Evolutionary conservation across 768 basidiomycete species (phyloP).

Genomic region (Porpolomopsis calyptriformis): DNA sequence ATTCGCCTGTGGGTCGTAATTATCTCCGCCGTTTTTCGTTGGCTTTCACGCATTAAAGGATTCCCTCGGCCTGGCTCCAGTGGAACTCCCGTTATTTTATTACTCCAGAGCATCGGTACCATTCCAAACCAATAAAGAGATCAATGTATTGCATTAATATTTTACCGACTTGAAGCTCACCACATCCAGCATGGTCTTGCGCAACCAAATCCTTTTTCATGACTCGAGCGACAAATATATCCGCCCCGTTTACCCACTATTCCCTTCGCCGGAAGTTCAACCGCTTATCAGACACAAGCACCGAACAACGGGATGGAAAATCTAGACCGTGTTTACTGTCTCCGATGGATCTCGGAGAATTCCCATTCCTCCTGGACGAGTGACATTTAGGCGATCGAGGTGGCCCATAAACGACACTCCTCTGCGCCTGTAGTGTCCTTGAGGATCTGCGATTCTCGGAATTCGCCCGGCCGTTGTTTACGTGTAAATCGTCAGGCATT

Average conservation of each 20-base stretch:
- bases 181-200: constrained; percentile 46
- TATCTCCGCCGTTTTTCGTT: constrained; percentile 30
- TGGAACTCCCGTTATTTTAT: constrained; percentile 48
- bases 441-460: neutral
- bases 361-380: neutral
- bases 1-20: constrained; percentile 39
- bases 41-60: constrained; percentile 32
- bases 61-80: constrained; percentile 30
- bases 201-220: constrained; percentile 40
- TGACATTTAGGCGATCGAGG: neutral
- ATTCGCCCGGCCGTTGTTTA: constrained; percentile 10
- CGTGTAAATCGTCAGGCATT: constrained; percentile 11
- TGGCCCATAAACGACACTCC: constrained; percentile 13
- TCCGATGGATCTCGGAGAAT: neutral
- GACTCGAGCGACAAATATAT: constrained; percentile 43
- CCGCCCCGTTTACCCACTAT: constrained; percentile 38
- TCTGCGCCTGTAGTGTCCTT: constrained; percentile 9
- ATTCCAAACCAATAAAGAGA: constrained; percentile 30
- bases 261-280: constrained; percentile 10
- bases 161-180: constrained; percentile 12
- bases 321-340: neutral
- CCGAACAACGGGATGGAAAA: neutral
- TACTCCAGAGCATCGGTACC: constrained; percentile 48
- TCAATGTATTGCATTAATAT: neutral
- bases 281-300: neutral